Base-by-base conservation (phyloP, 192 early-diverging fungal species). In the Entophlyctis luteolus region DNA sequence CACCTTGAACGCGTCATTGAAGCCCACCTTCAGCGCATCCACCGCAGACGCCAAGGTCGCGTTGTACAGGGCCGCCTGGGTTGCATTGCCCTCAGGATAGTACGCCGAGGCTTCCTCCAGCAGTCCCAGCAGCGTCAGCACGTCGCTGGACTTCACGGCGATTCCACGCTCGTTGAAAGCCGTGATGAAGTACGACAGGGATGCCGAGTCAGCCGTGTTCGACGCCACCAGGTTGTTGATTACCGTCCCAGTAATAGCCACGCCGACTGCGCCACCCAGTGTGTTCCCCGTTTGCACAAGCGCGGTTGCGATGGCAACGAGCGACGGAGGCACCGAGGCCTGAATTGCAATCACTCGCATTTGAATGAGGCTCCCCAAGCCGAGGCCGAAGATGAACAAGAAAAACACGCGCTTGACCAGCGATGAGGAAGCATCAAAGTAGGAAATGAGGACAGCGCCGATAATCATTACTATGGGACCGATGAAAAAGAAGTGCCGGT, bases 231-330 rank as follows among this genome's bases (percentile, higher is more conserved):
- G 5, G 65, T 67, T 67, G 65, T 67, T 67, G 65, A 67, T 55
- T 16, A 67, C 39, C 2, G 65, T 67, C 18, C 65, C 65, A 4
- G 65, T 67, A 53, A 67, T 55, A 34, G 65, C 49, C 2, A 67
- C 42, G 0, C 65, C 65, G 0, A 67, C n/a, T 4, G 65, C 50
- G 8, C 50, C 32, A 0, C 62, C 89, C 27, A 88, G 75, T 6
- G 82, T 81, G 48, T 88, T 76, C 59, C 84, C 68, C 65, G 90
- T 92, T 10, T 83, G 82, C 25, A 80, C 79, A 35, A 90, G 56
- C 3, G 89, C 79, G 14, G 92, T 92, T 45, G 83, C 88, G 5
- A 87, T 76, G 0, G 92, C 92, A 77, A 92, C 86, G 55, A 87
- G 80, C 18, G 70, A 67, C 46, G 79, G 77, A 4, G 75, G 56